Conservation (phyloP, 2,329 filamentous ascomycete genomes). For the Clarireedia hainanense region DNA sequence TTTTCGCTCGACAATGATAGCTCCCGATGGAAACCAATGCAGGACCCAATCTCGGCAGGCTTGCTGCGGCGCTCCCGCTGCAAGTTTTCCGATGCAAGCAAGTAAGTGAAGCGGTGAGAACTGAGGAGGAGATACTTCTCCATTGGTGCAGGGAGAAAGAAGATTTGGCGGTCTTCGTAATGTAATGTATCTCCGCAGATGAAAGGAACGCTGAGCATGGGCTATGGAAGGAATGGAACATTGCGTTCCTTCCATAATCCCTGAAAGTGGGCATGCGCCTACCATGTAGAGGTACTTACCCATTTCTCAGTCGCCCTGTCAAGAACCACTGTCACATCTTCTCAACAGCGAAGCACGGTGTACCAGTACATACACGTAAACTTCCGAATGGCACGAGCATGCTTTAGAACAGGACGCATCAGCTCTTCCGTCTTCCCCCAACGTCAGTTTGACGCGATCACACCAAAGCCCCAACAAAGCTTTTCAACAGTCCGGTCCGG, state of each 20-base stretch:
- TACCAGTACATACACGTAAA: too few species aligned
- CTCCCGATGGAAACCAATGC: neutral
- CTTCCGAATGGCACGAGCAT: too few species aligned
- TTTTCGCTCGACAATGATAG: too few species aligned
- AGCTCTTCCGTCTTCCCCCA: too few species aligned
- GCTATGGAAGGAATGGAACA: neutral
- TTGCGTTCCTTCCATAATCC: neutral
- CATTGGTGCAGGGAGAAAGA: neutral
- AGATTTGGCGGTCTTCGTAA: too few species aligned
- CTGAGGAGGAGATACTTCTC: neutral
- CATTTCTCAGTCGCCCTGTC: neutral
- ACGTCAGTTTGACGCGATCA: too few species aligned
- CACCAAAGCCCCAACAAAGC: too few species aligned
- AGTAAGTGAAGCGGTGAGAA: neutral
- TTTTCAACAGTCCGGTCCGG: neutral
- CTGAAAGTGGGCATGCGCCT: neutral
- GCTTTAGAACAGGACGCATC: too few species aligned
- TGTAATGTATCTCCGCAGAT: neutral
- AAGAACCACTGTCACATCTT: neutral
- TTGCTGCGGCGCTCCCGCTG: conserved; percentile 3
- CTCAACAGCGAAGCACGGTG: neutral
- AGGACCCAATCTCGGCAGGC: neutral
- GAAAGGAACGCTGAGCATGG: neutral
- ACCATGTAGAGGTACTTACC: neutral
- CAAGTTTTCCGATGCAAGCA: neutral